A percentile compares a stretch with the other conserved stretches of the same genome.
These are phyloP conservation scores for Bruguiera gymnorhiza DNA, from an alignment of 345 rosid species.

Conservation along the genomic window DNA sequence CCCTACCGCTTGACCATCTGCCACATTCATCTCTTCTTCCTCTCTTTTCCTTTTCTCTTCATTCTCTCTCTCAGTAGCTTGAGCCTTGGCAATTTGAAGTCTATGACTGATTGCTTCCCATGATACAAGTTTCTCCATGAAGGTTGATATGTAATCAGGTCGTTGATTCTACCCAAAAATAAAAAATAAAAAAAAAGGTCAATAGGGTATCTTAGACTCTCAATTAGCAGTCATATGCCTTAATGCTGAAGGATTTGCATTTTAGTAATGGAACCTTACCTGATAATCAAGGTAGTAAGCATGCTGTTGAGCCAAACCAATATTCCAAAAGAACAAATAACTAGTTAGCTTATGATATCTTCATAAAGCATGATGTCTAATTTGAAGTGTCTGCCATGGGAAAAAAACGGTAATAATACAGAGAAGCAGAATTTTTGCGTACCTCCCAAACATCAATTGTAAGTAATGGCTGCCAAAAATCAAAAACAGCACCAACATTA, in stretches of 20 bases:
- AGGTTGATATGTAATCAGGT: constrained; percentile 57
- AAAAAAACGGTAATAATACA: neutral
- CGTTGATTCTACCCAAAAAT: constrained; percentile 50
- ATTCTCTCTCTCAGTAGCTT: constrained; percentile 47
- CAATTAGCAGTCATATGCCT: neutral
- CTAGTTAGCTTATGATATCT: neutral
- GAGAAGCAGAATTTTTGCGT: constrained; percentile 9
- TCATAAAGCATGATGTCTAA: neutral
- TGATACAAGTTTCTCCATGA: constrained; percentile 81
- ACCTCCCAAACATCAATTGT: constrained; percentile 99
- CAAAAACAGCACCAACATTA: constrained; percentile 4
- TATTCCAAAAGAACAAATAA: neutral
- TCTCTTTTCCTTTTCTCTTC: constrained; percentile 35
- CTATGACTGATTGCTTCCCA: constrained; percentile 77
- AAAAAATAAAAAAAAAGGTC: neutral
- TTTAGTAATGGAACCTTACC: constrained; percentile 39
- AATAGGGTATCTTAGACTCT: neutral
- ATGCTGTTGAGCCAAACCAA: constrained; percentile 51
- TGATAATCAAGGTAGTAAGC: constrained; percentile 93
- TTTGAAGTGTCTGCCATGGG: neutral
- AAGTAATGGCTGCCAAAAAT: constrained; percentile 77
- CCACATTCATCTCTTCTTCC: constrained; percentile 37
- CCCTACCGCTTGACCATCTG: constrained; percentile 31
- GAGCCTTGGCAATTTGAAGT: constrained; percentile 62
- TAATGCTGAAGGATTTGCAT: constrained; percentile 1